phyloP scores from a whole-genome alignment of 2,329 filamentous ascomycete genomes.

The Sphaceloma murrayae region DNA sequence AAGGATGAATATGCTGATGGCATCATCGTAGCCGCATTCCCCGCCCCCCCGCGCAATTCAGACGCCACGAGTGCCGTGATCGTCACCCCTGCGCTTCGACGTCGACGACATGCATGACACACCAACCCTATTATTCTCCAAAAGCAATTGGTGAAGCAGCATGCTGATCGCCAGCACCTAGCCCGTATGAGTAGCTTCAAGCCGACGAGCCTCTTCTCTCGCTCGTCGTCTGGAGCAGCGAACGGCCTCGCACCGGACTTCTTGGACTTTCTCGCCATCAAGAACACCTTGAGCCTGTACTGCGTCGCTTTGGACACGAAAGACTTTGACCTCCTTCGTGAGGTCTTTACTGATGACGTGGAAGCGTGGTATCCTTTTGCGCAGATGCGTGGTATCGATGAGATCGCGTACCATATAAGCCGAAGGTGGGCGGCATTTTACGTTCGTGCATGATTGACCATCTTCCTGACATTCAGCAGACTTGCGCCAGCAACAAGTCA shows the following conservation, averaged over 20 bases:
- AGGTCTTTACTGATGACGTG: slow-evolving; percentile 35
- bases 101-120: background rate
- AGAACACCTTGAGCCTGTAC: slow-evolving; percentile 35
- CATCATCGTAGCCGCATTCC: too few species aligned
- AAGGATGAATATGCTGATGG: too few species aligned
- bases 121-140: too few species aligned
- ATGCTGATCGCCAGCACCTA: background rate
- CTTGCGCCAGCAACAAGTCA: slow-evolving; percentile 34
- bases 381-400: slow-evolving; percentile 29
- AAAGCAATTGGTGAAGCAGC: background rate
- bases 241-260: slow-evolving; percentile 12
- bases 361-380: slow-evolving; percentile 33
- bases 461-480: slow-evolving; percentile 22
- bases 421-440: slow-evolving; percentile 24
- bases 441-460: too few species aligned
- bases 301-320: slow-evolving; percentile 38
- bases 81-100: too few species aligned
- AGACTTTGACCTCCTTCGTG: slow-evolving; percentile 29
- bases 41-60: too few species aligned
- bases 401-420: slow-evolving; percentile 23
- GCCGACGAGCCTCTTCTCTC: slow-evolving; percentile 9
- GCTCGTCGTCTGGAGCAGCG: slow-evolving; percentile 4
- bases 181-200: slow-evolving; percentile 10
- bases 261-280: slow-evolving; percentile 33
- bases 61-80: too few species aligned